Conservation (phyloP, 2,329 filamentous ascomycete species). For the Aspergillus amoenus region DNA sequence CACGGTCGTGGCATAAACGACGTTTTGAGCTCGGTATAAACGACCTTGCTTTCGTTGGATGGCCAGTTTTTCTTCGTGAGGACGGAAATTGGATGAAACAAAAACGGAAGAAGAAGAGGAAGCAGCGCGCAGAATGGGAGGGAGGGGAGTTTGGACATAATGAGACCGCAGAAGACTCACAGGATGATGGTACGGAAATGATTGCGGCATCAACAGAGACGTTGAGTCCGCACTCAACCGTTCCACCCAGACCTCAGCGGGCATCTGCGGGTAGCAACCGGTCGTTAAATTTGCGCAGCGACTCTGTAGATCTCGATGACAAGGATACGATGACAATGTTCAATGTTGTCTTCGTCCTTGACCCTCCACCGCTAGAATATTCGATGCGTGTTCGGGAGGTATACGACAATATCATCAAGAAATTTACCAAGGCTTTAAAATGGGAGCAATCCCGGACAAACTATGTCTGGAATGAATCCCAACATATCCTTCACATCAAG, state of each 20-base stretch:
- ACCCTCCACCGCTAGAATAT: conserved; percentile 74
- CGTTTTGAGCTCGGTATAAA: conserved; percentile 81
- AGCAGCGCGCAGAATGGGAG: conserved; percentile 31
- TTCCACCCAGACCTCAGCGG: conserved; percentile 25
- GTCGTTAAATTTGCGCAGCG: conserved; percentile 22
- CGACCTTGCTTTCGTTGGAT: conserved; percentile 75
- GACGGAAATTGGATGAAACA: conserved; percentile 75
- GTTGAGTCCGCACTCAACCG: conserved; percentile 22
- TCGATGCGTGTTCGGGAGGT: conserved; percentile 72
- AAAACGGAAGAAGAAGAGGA: conserved; percentile 49
- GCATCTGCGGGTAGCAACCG: conserved; percentile 22
- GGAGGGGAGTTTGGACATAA: conserved; percentile 36
- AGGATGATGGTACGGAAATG: conserved; percentile 32
- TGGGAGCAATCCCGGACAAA: conserved; percentile 87
- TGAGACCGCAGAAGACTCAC: conserved; percentile 36
- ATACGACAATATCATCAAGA: conserved; percentile 86
- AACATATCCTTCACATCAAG: conserved; percentile 76
- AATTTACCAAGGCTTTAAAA: conserved; percentile 87
- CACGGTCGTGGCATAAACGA: conserved; percentile 73
- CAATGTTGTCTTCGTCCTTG: conserved; percentile 89
- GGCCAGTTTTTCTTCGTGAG: conserved; percentile 77
- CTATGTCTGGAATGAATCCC: conserved; percentile 90
- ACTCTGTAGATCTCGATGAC: conserved; percentile 34
- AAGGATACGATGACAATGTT: conserved; percentile 88
- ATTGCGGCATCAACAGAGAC: conserved; percentile 30